Conservation (phyloP, 2,329 filamentous ascomycete species). For the Colletotrichum lentis region DNA sequence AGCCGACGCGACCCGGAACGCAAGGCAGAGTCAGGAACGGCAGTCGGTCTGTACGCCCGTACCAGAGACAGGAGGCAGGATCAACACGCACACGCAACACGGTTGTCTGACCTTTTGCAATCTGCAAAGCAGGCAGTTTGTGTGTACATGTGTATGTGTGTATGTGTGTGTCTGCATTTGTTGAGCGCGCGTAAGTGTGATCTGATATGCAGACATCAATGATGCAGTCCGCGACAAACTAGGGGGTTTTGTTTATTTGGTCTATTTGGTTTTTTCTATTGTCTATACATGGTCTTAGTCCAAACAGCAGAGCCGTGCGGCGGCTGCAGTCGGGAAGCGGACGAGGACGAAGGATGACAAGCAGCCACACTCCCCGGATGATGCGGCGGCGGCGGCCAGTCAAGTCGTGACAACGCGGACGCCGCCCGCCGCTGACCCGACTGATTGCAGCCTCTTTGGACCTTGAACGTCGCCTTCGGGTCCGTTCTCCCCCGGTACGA, state of each 20-base stretch:
- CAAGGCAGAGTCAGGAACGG: not conserved
- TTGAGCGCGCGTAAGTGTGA: constrained; percentile 4
- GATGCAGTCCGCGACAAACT: constrained; percentile 18
- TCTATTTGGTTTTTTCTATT: not conserved
- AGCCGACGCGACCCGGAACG: not conserved
- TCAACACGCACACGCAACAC: not conserved
- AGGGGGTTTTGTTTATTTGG: not conserved
- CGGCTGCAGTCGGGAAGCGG: not conserved
- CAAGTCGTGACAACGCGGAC: constrained; percentile 8
- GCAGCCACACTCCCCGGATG: not conserved
- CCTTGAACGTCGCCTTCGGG: constrained; percentile 12
- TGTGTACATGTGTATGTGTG: not conserved
- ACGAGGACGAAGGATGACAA: not conserved
- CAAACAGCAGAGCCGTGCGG: not conserved
- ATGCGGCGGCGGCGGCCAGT: constrained; percentile 6
- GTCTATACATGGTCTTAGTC: not conserved
- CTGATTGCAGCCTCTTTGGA: not conserved
- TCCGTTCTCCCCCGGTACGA: constrained; percentile 12
- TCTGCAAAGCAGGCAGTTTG: constrained; percentile 27
- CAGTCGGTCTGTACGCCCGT: constrained; percentile 11
- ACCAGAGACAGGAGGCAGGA: not conserved
- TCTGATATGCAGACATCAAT: constrained; percentile 16
- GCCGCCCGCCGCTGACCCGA: constrained; percentile 5
- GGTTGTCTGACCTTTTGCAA: constrained; percentile 15
- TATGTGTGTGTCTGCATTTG: too few species aligned